Evolutionary conservation across 2,329 filamentous ascomycete species (phyloP), one percentile per base, ranked within the genome.

Genomic region (Rutstroemia sp.): DNA sequence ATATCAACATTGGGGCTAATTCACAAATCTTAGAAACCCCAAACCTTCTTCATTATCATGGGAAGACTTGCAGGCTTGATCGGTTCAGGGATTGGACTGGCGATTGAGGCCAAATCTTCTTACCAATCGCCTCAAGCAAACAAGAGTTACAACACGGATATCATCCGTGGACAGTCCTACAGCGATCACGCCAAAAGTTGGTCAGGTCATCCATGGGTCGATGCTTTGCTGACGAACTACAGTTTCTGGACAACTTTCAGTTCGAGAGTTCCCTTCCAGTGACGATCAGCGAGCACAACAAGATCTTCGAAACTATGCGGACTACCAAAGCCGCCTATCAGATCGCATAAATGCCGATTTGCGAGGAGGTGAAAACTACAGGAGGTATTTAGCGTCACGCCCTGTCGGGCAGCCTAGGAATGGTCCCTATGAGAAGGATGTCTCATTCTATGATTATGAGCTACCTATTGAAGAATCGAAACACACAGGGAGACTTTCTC

Each of bases 81-180:
- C 14, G 45, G 54, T 25, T 51, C 54, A 19, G 54, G 54, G 6
- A 51, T 56, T 27, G 54, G 30, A 10, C 54, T 56, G 8, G 54
- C 54, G 7, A 56, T 56, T n/a, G 54, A 56, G 39, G 54, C 54
- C 5, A 51, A 37, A 12, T 45, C 39, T 3, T 27, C 39, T 4
- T 45, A 44, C 7, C 38, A 45, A 45, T 46, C 54, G 16, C 25
- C 39, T n/a, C 27, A 25, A 25, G 30, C n/a, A 17, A 45, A 19
- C 12, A 52, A 46, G n/a, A 14, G 27, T 14, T 42, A 44, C 3
- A 6, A 7, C 3, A 48, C 17, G 19, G 46, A 50, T 42, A 6
- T n/a, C 5, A 51, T 6, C 27, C 23, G n/a, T 3, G 45, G 14
- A 21, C 23, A 2, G 23, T 37, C 52, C 41, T 34, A 16, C 14